phyloP scores from a whole-genome alignment of 306 rosid genomes.

The Psophocarpus tetragonolobus region DNA sequence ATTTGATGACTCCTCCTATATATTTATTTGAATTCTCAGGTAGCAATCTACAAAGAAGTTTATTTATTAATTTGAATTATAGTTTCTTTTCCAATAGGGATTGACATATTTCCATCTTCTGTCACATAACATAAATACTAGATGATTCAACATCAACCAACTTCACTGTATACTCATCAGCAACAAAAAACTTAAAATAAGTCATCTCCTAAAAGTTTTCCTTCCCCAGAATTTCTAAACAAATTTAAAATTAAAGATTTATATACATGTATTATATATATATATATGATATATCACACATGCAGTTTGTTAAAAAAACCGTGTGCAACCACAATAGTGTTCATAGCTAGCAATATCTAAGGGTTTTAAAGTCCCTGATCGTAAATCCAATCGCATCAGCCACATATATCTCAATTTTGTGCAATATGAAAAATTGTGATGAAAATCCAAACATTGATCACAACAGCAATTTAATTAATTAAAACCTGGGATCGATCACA shows the following conservation, averaged over 20 bases:
- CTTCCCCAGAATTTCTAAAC: background rate
- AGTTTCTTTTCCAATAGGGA: background rate
- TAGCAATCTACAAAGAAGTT: background rate
- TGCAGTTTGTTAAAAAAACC: background rate
- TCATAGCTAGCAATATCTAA: background rate
- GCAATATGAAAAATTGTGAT: background rate
- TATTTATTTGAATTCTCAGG: constrained; percentile 8
- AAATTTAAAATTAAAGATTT: constrained; percentile 11
- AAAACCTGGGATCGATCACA: background rate
- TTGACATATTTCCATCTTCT: constrained; percentile 1
- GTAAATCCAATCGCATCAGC: background rate
- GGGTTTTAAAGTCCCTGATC: background rate
- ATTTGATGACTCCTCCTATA: constrained; percentile 1
- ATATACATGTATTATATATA: no score
- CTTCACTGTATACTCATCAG: constrained; percentile 48
- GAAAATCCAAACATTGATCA: background rate
- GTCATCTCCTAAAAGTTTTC: background rate
- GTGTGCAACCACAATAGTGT: background rate
- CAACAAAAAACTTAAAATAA: constrained; percentile 26
- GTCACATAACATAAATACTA: constrained; percentile 7
- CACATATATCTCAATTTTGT: background rate
- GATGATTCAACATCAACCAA: constrained; percentile 33
- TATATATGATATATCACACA: constrained; percentile 18
- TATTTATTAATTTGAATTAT: constrained; percentile 17
- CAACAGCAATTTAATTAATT: background rate